A percentile compares a stretch with the other conserved stretches of the same genome.
These are phyloP conservation scores for Rhynchospora breviuscula DNA, from an alignment of 176 grass and related monocot species.

Conservation along the genomic window DNA sequence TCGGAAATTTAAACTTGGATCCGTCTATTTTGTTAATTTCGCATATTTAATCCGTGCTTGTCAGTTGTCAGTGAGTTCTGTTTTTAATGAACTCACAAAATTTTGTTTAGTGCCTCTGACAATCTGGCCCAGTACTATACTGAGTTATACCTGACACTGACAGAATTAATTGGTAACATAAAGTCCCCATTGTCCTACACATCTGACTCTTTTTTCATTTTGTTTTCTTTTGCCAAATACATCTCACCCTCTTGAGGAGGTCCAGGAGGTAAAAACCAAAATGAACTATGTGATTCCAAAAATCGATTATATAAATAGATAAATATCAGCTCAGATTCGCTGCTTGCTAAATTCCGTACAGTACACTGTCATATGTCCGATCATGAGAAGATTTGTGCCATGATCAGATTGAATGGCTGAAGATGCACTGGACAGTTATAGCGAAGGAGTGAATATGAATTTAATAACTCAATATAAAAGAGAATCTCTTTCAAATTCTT, in stretches of 20 bases:
- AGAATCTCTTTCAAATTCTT: not conserved
- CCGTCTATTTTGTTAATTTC: no score
- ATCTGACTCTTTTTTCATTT: no score
- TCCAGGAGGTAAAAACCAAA: not conserved
- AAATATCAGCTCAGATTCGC: not conserved
- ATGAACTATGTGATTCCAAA: not conserved
- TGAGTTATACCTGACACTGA: no score
- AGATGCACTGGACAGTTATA: not conserved
- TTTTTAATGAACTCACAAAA: no score
- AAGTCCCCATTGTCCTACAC: no score
- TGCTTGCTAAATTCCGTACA: not conserved
- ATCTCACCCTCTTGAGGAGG: not conserved
- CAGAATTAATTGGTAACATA: no score
- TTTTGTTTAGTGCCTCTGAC: no score
- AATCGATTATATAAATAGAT: not conserved
- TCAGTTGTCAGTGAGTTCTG: no score
- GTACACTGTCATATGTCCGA: not conserved
- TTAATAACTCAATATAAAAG: not conserved
- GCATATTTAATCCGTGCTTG: no score
- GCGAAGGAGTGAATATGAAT: not conserved
- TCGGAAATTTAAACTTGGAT: no score
- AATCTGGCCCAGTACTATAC: no score
- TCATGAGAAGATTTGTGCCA: not conserved
- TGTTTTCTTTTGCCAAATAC: not conserved
- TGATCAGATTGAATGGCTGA: not conserved